These are phyloP conservation scores for Mycosarcoma mackinlayi DNA, from an alignment of 1,284 basidiomycete genomes.

Conservation along the genomic window DNA sequence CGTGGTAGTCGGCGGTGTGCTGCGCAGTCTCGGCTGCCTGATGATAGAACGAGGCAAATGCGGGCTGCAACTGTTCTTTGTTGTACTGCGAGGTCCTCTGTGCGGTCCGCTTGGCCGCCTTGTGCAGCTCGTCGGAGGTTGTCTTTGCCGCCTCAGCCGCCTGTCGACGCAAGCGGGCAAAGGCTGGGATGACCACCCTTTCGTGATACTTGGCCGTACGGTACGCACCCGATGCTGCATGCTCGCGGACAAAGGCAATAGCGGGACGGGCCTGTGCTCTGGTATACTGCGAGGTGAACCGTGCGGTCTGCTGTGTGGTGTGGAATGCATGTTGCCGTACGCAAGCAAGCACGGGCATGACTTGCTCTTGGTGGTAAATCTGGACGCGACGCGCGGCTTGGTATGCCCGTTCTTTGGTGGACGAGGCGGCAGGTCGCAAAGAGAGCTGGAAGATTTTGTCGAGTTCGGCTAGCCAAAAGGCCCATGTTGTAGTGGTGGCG, in stretches of 20 bases:
- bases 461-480: slow-evolving; percentile 33
- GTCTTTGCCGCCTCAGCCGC: neutral
- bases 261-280: slow-evolving; percentile 1
- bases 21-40: slow-evolving; percentile 19
- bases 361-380: slow-evolving; percentile 19
- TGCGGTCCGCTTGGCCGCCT: neutral
- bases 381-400: slow-evolving; percentile 29
- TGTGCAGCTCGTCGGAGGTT: slow-evolving; percentile 1
- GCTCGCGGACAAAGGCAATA: neutral
- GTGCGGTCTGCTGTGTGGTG: slow-evolving; percentile 10
- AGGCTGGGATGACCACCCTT: neutral
- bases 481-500: slow-evolving; percentile 38
- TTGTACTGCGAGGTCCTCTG: slow-evolving; percentile 2
- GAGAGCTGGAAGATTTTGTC: slow-evolving; percentile 13
- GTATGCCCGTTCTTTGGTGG: slow-evolving; percentile 15
- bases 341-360: slow-evolving; percentile 17
- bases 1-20: slow-evolving; percentile 17
- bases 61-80: slow-evolving; percentile 17
- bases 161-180: neutral
- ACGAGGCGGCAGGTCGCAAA: slow-evolving; percentile 14
- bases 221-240: neutral
- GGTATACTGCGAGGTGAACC: slow-evolving; percentile 1
- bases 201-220: neutral
- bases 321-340: slow-evolving; percentile 23
- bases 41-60: slow-evolving; percentile 11